Percentiles rank a stretch among this genome's conserved stretches.
Conservation (phyloP, 441 rosid genomes). For the Euphorbia schlechtendalii region DNA sequence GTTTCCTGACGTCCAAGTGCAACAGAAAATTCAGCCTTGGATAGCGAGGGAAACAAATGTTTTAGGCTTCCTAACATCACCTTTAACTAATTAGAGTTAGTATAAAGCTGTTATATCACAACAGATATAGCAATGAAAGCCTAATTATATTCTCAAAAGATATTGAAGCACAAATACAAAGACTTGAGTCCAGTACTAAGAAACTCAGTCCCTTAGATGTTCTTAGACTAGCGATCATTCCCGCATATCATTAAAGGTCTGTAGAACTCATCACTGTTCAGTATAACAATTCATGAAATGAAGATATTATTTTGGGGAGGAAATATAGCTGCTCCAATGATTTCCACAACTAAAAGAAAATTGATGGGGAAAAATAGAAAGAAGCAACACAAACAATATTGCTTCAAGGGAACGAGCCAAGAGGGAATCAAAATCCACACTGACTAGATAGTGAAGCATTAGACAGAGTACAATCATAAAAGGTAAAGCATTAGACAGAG, state of each 20-base stretch:
- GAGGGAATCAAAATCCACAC: slow-evolving; percentile 61
- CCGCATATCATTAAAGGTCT: slow-evolving; percentile 91
- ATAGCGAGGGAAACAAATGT: slow-evolving; percentile 16
- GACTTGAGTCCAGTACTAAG: background rate
- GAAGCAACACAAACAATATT: slow-evolving; percentile 45
- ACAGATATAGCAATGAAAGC: background rate
- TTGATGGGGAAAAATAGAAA: background rate
- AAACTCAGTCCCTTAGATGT: slow-evolving; percentile 95
- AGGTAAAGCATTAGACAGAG: too few species aligned
- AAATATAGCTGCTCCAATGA: too few species aligned
- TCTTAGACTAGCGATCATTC: slow-evolving; percentile 58
- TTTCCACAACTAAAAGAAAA: background rate
- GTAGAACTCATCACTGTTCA: slow-evolving; percentile 63
- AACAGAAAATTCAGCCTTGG: slow-evolving; percentile 8
- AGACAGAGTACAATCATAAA: too few species aligned
- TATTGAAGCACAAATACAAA: background rate
- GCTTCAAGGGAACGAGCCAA: slow-evolving; percentile 91
- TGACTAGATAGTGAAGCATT: slow-evolving; percentile 76
- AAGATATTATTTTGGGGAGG: too few species aligned
- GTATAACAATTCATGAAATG: too few species aligned
- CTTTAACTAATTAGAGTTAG: slow-evolving; percentile 10
- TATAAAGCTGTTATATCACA: background rate
- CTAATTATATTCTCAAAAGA: background rate
- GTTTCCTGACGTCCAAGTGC: slow-evolving; percentile 18
- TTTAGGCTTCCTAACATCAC: slow-evolving; percentile 9